Evolutionary conservation across 805 yeast genomes (phyloP).

Genomic region (Metschnikowia hibisci): DNA sequence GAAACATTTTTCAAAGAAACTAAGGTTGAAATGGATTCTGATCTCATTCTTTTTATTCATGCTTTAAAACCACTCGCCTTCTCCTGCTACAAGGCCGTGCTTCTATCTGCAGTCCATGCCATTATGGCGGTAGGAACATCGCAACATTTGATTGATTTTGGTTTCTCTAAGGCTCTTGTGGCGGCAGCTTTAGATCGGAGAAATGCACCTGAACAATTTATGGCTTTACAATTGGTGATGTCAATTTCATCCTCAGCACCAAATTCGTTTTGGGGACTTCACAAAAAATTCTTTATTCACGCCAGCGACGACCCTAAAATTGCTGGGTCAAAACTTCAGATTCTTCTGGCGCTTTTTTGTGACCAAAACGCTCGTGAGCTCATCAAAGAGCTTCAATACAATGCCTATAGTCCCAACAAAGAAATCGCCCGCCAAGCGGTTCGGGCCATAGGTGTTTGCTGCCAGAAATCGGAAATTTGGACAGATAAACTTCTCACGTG

Average conservation of each 20-base stretch:
- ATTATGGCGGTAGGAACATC: constrained; percentile 58
- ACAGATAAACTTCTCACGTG: constrained; percentile 56
- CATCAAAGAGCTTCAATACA: constrained; percentile 61
- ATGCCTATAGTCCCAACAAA: constrained; percentile 32
- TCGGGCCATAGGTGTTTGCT: constrained; percentile 58
- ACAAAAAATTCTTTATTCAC: constrained; percentile 49
- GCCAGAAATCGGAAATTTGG: constrained; percentile 47
- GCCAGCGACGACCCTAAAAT: constrained; percentile 48
- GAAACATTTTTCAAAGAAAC: constrained; percentile 27
- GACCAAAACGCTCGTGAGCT: constrained; percentile 51
- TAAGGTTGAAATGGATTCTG: constrained; percentile 48
- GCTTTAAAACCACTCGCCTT: constrained; percentile 45
- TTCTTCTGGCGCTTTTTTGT: constrained; percentile 55
- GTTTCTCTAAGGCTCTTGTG: constrained; percentile 49
- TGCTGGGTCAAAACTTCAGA: constrained; percentile 54
- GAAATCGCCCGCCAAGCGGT: constrained; percentile 46
- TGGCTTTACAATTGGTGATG: constrained; percentile 46
- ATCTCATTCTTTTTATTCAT: constrained; percentile 51
- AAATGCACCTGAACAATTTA: constrained; percentile 20
- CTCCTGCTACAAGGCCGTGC: constrained; percentile 55
- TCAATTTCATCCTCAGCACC: constrained; percentile 11
- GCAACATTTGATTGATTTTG: constrained; percentile 42
- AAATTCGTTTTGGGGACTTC: constrained; percentile 28
- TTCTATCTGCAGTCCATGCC: constrained; percentile 57
- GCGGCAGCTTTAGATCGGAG: constrained; percentile 33